Evolutionary conservation across 176 grass and related monocot species (phyloP).

Genomic region (Typha latifolia): DNA sequence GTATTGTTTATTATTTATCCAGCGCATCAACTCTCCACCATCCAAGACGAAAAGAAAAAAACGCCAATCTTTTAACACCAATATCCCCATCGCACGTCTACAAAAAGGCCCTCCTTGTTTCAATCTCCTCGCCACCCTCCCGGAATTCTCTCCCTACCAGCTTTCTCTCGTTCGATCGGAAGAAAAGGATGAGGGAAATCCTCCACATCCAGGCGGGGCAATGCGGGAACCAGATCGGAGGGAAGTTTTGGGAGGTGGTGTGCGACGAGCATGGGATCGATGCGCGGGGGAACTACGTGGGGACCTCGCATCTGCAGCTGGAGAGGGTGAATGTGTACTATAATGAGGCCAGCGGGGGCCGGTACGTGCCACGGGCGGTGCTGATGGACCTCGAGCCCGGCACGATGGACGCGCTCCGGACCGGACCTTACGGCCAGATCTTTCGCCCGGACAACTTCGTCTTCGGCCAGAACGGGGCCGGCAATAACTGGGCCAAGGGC

Average conservation of each 20-base stretch:
- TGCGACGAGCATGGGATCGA: conserved; percentile 25
- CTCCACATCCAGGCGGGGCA: conserved; percentile 19
- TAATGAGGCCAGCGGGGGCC: conserved; percentile 18
- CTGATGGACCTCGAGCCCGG: conserved; percentile 2
- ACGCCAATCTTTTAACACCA: background rate
- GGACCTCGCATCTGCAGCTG: conserved; percentile 15
- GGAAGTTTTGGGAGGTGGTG: conserved; percentile 26
- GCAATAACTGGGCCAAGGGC: background rate
- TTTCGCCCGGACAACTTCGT: conserved; percentile 1
- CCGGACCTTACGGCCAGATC: conserved; percentile 1
- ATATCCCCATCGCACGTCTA: background rate
- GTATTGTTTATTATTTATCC: background rate
- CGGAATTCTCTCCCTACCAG: background rate
- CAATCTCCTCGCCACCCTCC: background rate
- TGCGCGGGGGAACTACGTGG: conserved; percentile 8
- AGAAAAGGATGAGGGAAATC: conserved; percentile 14
- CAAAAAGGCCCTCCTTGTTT: background rate
- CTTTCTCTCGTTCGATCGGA: background rate
- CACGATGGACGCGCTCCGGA: conserved; percentile 1
- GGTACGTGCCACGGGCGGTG: conserved; percentile 1
- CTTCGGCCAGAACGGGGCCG: background rate
- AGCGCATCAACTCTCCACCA: background rate
- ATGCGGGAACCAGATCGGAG: conserved; percentile 28
- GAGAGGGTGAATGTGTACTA: conserved; percentile 24
- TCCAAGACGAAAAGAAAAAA: no score